Evolutionary conservation across 495 filamentous ascomycete species (phyloP).

Genomic region (Trichoderma reesei): DNA sequence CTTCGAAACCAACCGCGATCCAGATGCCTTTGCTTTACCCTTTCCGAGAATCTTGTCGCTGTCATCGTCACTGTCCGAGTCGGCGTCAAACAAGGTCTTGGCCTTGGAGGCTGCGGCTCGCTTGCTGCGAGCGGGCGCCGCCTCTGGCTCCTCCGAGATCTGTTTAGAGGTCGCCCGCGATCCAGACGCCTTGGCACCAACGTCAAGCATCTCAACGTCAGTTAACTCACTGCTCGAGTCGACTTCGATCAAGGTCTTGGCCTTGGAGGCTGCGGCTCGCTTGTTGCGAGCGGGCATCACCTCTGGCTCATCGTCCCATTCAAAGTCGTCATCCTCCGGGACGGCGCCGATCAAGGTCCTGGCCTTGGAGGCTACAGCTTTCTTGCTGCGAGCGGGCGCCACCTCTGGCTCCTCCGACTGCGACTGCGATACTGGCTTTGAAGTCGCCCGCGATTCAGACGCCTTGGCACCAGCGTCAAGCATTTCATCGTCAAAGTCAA

Average conservation of each 20-base stretch:
- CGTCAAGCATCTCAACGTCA: constrained; percentile 57
- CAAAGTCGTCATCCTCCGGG: constrained; percentile 30
- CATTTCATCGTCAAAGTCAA: constrained; percentile 51
- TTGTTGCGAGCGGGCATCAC: constrained; percentile 27
- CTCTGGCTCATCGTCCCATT: constrained; percentile 37
- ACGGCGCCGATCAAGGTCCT: constrained; percentile 36
- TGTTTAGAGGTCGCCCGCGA: not conserved
- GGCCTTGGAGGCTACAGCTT: constrained; percentile 31
- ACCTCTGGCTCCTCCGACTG: constrained; percentile 13
- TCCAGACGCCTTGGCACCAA: constrained; percentile 15
- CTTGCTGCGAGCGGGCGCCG: constrained; percentile 28
- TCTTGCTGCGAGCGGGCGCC: constrained; percentile 29
- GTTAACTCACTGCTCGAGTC: constrained; percentile 37
- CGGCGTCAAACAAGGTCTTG: constrained; percentile 34
- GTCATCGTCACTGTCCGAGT: constrained; percentile 37
- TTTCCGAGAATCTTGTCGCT: constrained; percentile 60
- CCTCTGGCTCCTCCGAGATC: constrained; percentile 15
- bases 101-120: constrained; percentile 33
- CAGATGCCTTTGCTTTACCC: constrained; percentile 14
- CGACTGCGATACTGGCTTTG: not conserved
- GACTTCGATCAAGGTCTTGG: constrained; percentile 34
- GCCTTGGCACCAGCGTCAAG: constrained; percentile 41
- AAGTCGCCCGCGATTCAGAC: too few species aligned
- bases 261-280: constrained; percentile 33
- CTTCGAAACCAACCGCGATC: not conserved